phyloP scores from a whole-genome alignment of 495 filamentous ascomycete genomes.

The Tuber magnatum region DNA sequence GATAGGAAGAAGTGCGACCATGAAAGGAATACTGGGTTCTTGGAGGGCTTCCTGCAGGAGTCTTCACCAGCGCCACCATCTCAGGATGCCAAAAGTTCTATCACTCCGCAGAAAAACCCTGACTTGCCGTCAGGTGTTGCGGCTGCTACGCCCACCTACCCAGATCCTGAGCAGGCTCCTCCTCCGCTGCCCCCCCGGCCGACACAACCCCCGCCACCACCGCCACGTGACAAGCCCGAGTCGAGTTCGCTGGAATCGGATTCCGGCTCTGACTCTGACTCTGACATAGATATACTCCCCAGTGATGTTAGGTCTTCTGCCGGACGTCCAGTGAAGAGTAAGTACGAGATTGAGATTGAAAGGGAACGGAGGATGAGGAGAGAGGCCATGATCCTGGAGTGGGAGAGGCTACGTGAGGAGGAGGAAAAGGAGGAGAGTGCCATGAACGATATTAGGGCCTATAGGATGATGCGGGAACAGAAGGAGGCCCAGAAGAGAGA shows the following conservation, averaged over 20 bases:
- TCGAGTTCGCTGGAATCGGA: not conserved
- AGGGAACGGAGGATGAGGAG: slow-evolving; percentile 8
- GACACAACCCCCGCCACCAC: not conserved
- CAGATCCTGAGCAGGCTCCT: not conserved
- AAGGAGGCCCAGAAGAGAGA: not conserved
- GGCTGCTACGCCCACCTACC: not conserved
- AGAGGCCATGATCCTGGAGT: slow-evolving; percentile 8
- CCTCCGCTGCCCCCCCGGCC: not conserved
- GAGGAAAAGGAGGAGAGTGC: slow-evolving; percentile 2
- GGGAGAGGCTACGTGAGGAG: not conserved
- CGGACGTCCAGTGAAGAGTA: slow-evolving; percentile 12
- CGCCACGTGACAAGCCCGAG: not conserved
- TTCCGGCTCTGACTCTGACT: slow-evolving; percentile 9
- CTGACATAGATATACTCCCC: slow-evolving; percentile 21
- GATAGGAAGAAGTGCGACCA: not conserved
- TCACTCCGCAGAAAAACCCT: not conserved
- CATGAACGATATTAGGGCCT: not conserved
- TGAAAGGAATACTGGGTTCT: not conserved
- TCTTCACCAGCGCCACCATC: not conserved
- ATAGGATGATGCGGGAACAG: not conserved
- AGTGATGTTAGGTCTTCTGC: slow-evolving; percentile 20
- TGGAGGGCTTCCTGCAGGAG: not conserved
- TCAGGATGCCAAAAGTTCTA: not conserved
- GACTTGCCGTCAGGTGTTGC: not conserved
- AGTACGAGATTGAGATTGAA: not conserved